Base-by-base conservation (phyloP, 192 early-diverging fungal species). In the Polychytrium aggregatum region DNA sequence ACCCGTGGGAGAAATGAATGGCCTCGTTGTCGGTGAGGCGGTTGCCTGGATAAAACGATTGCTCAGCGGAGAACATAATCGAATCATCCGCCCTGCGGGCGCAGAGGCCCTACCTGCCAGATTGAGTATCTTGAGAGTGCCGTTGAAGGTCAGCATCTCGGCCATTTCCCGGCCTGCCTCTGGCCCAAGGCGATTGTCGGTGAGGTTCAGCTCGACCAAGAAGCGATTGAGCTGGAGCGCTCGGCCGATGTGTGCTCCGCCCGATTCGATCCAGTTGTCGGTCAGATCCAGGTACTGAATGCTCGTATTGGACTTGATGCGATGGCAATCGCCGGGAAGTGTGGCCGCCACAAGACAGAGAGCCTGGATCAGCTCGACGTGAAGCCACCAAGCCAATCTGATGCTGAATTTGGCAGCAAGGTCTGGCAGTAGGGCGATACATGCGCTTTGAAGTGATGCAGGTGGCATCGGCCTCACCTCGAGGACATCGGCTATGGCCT, bases 111-210 rank as follows among this genome's bases (percentile, higher is more conserved):
- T 41, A 60, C 68, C 65, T 58, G 40, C 53, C 14, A 76, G 51
- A 45, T 61, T 69, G 2, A 76, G 42, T 9, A 50, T 60, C 41
- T 62, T 54, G 20, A 76, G 46, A 1, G 69, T 62, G 16, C 39
- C 44, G 54, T 76, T 76, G 24, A 61, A 62, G n/a, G 44, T 46
- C 25, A 76, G 41, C 67, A 76, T 68, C 34, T 72, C 62, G 10
- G 63, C 59, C 37, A 68, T 64, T 33, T 68, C 67, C 18, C 42
- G 22, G 18, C 46, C 50, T 3, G 62, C 62, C 21, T 65, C 55
- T 0, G 49, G 33, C 14, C 46, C 56, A 7, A 76, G 41, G 26
- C 44, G 41, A 45, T 76, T 76, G 40, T 64, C 56, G 2, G 66
- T 44, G 21, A 76, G 45, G 41, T 72, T 59, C 29, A 76, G 38